Evolutionary conservation across 345 rosid species (phyloP).

Genomic region (Populus euphratica): DNA sequence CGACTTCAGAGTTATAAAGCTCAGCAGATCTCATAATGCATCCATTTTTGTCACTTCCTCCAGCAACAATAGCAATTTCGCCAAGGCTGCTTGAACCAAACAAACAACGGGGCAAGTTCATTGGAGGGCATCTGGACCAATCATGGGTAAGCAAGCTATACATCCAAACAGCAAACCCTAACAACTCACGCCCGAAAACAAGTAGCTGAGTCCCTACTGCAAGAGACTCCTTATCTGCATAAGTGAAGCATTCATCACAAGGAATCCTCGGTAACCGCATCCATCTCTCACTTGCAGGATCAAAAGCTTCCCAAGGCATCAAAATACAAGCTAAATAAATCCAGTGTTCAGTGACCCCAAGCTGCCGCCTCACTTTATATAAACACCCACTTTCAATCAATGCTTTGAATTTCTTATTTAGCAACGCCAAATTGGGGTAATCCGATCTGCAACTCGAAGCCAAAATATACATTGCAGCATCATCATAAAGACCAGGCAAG

Average conservation of each 20-base stretch:
- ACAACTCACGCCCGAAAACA: conserved; percentile 70
- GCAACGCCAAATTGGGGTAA: conserved; percentile 48
- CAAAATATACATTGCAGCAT: conserved; percentile 63
- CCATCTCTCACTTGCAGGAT: conserved; percentile 58
- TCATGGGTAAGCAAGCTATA: conserved; percentile 46
- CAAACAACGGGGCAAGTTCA: conserved; percentile 72
- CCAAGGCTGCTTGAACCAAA: conserved; percentile 73
- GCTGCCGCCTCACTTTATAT: conserved; percentile 55
- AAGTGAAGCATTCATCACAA: conserved; percentile 77
- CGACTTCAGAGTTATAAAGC: conserved; percentile 57
- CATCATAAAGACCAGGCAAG: conserved; percentile 76
- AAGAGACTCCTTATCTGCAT: conserved; percentile 76
- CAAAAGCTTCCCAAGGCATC: conserved; percentile 75
- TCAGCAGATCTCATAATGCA: conserved; percentile 58
- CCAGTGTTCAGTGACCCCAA: conserved; percentile 55
- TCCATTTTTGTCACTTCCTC: conserved; percentile 67
- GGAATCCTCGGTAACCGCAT: conserved; percentile 74
- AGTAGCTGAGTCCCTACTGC: conserved; percentile 70
- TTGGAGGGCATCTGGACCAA: conserved; percentile 69
- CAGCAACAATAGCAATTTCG: conserved; percentile 63
- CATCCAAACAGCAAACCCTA: conserved; percentile 73
- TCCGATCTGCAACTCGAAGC: conserved; percentile 62
- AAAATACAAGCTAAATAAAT: conserved; percentile 74
- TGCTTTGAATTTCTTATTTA: conserved; percentile 55
- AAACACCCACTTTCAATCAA: conserved; percentile 46